These are phyloP conservation scores for Crucihimalaya himalaica DNA, from an alignment of 345 rosid species.

Conservation along the genomic window DNA sequence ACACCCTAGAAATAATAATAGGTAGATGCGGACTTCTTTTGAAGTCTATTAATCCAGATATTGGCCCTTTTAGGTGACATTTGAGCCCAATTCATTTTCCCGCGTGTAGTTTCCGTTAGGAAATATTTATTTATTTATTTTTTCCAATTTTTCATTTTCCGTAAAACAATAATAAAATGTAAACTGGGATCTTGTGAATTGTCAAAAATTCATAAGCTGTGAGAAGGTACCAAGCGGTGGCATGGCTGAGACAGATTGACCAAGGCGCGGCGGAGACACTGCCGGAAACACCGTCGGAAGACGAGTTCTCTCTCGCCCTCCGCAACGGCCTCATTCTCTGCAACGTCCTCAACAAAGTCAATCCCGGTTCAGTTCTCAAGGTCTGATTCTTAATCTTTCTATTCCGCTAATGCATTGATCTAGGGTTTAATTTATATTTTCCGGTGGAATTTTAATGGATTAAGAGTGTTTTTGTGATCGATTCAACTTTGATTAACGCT, in stretches of 20 bases:
- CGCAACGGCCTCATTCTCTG: conserved; percentile 93
- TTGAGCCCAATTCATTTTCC: conserved; percentile 5
- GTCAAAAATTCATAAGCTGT: conserved; percentile 48
- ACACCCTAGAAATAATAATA: too few relatives aligned
- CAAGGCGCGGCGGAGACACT: conserved; percentile 56
- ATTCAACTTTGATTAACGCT: not conserved
- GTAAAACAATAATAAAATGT: not conserved
- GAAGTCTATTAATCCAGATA: not conserved
- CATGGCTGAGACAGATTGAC: conserved; percentile 92
- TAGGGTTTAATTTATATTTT: not conserved
- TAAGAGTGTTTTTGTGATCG: not conserved
- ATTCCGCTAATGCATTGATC: not conserved
- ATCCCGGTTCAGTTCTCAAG: conserved; percentile 93
- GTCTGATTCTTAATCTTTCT: conserved; percentile 34
- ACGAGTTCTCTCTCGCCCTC: conserved; percentile 70
- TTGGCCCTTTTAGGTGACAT: not conserved
- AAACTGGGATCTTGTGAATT: not conserved
- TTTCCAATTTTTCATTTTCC: not conserved
- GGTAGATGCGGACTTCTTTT: not conserved
- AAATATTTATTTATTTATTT: not conserved
- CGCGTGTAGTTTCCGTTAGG: not conserved
- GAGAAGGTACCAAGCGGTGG: conserved; percentile 88
- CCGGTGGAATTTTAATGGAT: not conserved
- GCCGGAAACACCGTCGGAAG: conserved; percentile 75
- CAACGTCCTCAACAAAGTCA: conserved; percentile 95